These are phyloP conservation scores for Conoideocrella luteorostrata DNA, from an alignment of 2,329 filamentous ascomycete genomes.

Conservation along the genomic window DNA sequence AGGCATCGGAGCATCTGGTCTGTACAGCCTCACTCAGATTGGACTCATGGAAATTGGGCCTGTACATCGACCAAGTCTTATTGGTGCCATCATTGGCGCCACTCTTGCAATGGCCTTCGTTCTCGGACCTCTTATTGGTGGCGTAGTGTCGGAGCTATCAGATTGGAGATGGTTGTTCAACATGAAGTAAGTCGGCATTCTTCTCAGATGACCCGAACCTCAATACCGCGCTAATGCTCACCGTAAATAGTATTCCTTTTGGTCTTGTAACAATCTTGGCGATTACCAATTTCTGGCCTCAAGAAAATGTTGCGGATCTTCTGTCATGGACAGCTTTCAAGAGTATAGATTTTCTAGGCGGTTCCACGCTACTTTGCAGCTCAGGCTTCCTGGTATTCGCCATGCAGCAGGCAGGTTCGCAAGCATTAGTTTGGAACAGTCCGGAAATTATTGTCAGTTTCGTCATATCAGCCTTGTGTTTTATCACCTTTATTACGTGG, in stretches of 20 bases:
- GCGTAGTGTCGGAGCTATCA: conserved; percentile 44
- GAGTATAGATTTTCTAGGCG: conserved; percentile 48
- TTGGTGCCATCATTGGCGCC: conserved; percentile 48
- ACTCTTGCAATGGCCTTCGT: conserved; percentile 53
- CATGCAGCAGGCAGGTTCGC: conserved; percentile 50
- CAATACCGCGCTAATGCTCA: too few relatives aligned
- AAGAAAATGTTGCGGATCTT: conserved; percentile 26
- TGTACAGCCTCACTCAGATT: conserved; percentile 55
- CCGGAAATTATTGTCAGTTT: conserved; percentile 44
- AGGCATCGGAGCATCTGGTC: conserved; percentile 53
- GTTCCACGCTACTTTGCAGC: conserved; percentile 41
- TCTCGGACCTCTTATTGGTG: conserved; percentile 52
- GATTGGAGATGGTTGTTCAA: conserved; percentile 56
- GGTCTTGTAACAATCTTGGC: conserved; percentile 39
- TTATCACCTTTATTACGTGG: conserved; percentile 44
- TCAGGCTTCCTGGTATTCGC: conserved; percentile 50
- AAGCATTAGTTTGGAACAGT: conserved; percentile 45
- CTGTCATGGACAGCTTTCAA: conserved; percentile 36
- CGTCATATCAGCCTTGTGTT: conserved; percentile 39
- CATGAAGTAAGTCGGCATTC: conserved; percentile 44
- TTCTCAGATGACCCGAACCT: too few relatives aligned
- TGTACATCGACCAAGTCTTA: conserved; percentile 42
- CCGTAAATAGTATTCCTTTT: conserved; percentile 38
- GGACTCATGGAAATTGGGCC: conserved; percentile 51
- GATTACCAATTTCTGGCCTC: conserved; percentile 41